Conservation (phyloP, 2,329 filamentous ascomycete genomes). For the Aspergillus niger region DNA sequence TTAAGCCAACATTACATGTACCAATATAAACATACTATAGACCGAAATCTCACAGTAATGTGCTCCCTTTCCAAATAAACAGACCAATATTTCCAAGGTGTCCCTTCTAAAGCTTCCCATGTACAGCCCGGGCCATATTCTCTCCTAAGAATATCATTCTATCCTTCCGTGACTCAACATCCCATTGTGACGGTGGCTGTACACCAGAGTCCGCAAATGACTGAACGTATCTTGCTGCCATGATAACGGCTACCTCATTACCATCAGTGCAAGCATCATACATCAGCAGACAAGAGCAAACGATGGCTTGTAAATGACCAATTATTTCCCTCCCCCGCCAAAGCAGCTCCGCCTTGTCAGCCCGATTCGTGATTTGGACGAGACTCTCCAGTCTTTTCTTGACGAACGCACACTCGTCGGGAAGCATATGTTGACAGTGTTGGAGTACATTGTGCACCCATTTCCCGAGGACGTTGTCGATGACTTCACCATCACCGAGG, state of each 20-base stretch:
- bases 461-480: neutral
- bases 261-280: neutral
- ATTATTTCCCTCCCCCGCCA: neutral
- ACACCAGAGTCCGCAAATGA: neutral
- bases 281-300: neutral
- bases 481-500: neutral
- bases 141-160: neutral
- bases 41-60: neutral
- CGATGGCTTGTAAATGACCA: neutral
- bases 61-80: neutral
- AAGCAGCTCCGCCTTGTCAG: neutral
- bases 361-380: neutral
- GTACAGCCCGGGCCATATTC: neutral
- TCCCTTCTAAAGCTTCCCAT: neutral
- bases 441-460: neutral
- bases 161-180: neutral
- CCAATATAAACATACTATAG: neutral
- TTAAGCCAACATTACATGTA: neutral
- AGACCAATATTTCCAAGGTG: neutral
- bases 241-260: neutral
- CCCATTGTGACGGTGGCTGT: neutral
- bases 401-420: neutral
- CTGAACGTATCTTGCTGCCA: neutral
- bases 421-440: neutral
- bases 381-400: neutral